Base-by-base conservation (phyloP, 202 grass and related monocot genomes). In the Eragrostis tef region DNA sequence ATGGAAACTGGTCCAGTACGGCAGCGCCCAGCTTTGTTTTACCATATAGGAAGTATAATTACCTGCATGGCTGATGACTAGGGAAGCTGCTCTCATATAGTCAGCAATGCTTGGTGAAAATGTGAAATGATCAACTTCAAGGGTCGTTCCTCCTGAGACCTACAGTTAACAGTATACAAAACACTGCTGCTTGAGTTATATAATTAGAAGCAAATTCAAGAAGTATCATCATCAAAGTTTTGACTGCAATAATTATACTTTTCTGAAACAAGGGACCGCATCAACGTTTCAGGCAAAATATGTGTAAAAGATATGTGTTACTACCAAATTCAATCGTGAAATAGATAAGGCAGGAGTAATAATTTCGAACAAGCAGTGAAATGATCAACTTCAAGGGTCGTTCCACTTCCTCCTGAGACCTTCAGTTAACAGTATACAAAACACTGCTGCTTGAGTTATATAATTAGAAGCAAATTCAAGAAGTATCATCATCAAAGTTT, bases 21-120 rank as follows among this genome's bases (percentile, higher is more conserved):
- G 31, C 31, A 34, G 31, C 31, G 4, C 31, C 31, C 31, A 4
- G 4, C 11, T 60, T 26, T 25, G 3, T 26, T 26, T 60, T 11
- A 29, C 21, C 1, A 81, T 41, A 52, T 41, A 52, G 5, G 44
- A 53, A 27, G 31, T 13, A 56, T 45, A 1, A 25, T 75, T 73
- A 88, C 86, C 86, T 80, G 86, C 46, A 85, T 98, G 94, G 50
- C 94, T 98, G 56, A 98, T 89, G 68, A 94, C 80, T 81, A 98
- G 74, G 51, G 90, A 94, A 74, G 94, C 84, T 11, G 74, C 85
- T 89, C 78, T 86, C 50, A 98, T 84, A 73, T 85, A 75, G 34
- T 98, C 88, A 77, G 88, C 92, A 74, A 98, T 91, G 68, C 82
- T 94, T 63, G 90, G 84, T 77, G 92, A 98, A 89, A 94, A 98